Evolutionary conservation across 495 filamentous ascomycete species (phyloP).

Genomic region (Aspergillus olivimuriae): DNA sequence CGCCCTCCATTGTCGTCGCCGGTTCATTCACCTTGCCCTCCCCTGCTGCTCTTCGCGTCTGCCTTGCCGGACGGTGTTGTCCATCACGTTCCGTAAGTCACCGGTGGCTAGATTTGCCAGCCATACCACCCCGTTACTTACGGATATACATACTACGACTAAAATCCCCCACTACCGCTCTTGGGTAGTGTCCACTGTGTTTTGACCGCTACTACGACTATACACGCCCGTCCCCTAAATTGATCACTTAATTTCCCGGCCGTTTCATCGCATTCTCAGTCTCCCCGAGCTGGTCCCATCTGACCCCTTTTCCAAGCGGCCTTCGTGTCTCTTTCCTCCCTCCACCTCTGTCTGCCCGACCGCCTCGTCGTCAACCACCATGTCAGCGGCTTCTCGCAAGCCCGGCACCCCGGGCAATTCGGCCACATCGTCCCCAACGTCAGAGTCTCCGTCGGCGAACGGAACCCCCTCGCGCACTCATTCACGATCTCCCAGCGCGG

Average conservation of each 20-base stretch:
- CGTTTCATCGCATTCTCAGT: slow-evolving; percentile 16
- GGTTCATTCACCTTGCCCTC: background rate
- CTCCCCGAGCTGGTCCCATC: background rate
- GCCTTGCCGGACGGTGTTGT: background rate
- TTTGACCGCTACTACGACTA: slow-evolving; percentile 28
- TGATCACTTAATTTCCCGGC: slow-evolving; percentile 22
- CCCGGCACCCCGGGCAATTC: slow-evolving; percentile 35
- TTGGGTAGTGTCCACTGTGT: slow-evolving; percentile 18
- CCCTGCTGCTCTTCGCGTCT: background rate
- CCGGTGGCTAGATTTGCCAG: slow-evolving; percentile 8
- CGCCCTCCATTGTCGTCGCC: no score
- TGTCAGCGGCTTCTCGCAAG: slow-evolving; percentile 43
- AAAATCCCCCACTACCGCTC: slow-evolving; percentile 14
- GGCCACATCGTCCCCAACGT: slow-evolving; percentile 29
- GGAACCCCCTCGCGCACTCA: slow-evolving; percentile 37
- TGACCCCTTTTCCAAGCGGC: slow-evolving; percentile 10
- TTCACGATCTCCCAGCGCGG: slow-evolving; percentile 35
- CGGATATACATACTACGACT: no score
- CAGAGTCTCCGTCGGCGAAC: slow-evolving; percentile 28
- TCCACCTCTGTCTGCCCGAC: no score
- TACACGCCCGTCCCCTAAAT: slow-evolving; percentile 20
- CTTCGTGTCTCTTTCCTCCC: no score
- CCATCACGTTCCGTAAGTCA: background rate
- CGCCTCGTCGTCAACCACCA: slow-evolving; percentile 23
- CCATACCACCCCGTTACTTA: no score